phyloP scores from a whole-genome alignment of 805 yeast genomes.

The Candida railenensis region DNA sequence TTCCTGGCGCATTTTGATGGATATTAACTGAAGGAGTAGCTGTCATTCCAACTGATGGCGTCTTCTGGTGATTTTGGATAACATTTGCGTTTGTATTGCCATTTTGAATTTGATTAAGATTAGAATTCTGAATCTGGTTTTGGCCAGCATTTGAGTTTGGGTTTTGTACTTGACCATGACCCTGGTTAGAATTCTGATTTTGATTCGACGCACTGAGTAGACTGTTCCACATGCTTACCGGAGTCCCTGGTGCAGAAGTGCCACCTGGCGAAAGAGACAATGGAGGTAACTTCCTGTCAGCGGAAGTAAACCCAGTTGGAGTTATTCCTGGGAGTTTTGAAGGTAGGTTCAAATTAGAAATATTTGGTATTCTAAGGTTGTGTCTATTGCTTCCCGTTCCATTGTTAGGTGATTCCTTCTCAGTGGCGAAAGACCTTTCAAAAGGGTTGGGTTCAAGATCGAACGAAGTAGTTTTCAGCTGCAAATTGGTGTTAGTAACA shows the following conservation, averaged over 20 bases:
- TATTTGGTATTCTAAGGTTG: constrained; percentile 33
- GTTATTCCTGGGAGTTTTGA: constrained; percentile 37
- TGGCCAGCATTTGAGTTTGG: constrained; percentile 5
- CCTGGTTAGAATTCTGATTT: constrained; percentile 3
- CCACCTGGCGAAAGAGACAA: constrained; percentile 47
- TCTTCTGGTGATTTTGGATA: constrained; percentile 1
- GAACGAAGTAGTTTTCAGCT: constrained; percentile 46
- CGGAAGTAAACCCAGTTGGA: constrained; percentile 56
- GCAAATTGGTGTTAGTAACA: constrained; percentile 5
- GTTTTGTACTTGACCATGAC: neutral
- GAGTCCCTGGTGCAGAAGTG: constrained; percentile 48
- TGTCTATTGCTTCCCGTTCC: constrained; percentile 27
- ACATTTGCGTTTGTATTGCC: neutral
- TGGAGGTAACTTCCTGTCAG: constrained; percentile 59
- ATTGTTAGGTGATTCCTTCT: constrained; percentile 25
- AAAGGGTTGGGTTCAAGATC: constrained; percentile 94
- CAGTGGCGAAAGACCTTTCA: constrained; percentile 88
- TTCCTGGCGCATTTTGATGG: neutral
- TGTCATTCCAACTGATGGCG: neutral
- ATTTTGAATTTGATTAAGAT: constrained; percentile 2
- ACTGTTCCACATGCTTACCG: constrained; percentile 51
- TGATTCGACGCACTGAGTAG: constrained; percentile 41
- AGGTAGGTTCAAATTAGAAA: constrained; percentile 20
- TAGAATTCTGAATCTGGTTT: too few species aligned
- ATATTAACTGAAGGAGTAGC: neutral